These are phyloP conservation scores for Chlorella sp. DNA, from an alignment of 139 green algal species.

Conservation along the genomic window DNA sequence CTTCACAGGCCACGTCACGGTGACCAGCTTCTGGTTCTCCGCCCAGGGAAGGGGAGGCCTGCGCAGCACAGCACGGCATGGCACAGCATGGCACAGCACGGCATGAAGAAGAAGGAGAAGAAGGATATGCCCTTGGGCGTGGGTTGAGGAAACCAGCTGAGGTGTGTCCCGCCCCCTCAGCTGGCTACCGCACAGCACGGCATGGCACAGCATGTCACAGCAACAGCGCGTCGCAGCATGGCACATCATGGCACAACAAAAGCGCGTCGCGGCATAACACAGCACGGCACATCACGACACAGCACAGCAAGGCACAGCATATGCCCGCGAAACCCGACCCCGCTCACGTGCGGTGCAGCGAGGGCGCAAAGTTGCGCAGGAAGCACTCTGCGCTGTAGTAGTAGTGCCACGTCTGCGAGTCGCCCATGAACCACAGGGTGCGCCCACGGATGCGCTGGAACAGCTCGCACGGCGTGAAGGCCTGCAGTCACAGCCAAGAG, in stretches of 20 bases:
- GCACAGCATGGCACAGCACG: not conserved
- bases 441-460: slow-evolving; percentile 46
- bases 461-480: slow-evolving; percentile 50
- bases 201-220: not conserved
- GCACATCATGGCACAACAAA: not conserved
- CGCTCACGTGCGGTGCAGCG: slow-evolving; percentile 3
- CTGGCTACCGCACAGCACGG: not conserved
- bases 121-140: no score
- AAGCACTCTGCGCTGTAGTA: slow-evolving; percentile 42
- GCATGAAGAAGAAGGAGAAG: no score
- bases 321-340: not conserved
- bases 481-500: not conserved
- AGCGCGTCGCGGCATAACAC: not conserved
- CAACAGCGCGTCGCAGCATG: not conserved
- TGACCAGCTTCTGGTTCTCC: slow-evolving; percentile 2
- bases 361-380: slow-evolving; percentile 30
- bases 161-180: no score
- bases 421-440: slow-evolving; percentile 52
- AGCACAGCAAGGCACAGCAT: not conserved
- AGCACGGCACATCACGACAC: not conserved
- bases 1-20: slow-evolving; percentile 10
- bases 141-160: no score
- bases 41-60: not conserved
- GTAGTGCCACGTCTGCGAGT: slow-evolving; percentile 49
- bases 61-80: not conserved